Conservation (phyloP, 306 rosid species). For the Trifolium fragiferum region DNA sequence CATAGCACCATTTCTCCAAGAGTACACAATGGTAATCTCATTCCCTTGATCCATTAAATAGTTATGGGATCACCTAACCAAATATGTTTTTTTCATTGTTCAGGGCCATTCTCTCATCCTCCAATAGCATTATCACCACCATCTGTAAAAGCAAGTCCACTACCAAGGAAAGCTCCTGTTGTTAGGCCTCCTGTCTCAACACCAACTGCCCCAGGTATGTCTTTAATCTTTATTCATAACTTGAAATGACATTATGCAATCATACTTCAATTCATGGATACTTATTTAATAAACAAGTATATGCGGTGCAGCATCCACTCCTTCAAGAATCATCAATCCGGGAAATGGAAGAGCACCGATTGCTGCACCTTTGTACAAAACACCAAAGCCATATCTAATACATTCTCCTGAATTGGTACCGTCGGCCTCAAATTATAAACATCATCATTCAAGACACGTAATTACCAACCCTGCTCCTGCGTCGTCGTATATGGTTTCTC, state of each 20-base stretch:
- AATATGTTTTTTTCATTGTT: too few species aligned
- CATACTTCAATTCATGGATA: conserved; percentile 19
- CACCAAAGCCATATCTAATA: conserved; percentile 44
- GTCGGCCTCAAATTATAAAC: conserved; percentile 48
- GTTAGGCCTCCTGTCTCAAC: conserved; percentile 39
- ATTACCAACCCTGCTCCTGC: conserved; percentile 54
- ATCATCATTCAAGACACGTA: conserved; percentile 47
- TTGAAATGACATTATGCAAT: neutral
- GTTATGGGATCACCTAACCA: neutral
- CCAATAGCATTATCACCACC: conserved; percentile 39
- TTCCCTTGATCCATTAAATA: neutral
- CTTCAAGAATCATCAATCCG: conserved; percentile 47
- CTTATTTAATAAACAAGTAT: conserved; percentile 29
- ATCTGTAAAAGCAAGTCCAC: conserved; percentile 33
- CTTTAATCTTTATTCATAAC: too few species aligned
- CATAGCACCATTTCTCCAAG: neutral
- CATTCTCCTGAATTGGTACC: conserved; percentile 63
- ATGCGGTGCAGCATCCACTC: conserved; percentile 58
- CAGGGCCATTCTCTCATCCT: neutral
- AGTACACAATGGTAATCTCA: neutral
- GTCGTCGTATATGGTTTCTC: conserved; percentile 51
- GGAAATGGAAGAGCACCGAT: conserved; percentile 42
- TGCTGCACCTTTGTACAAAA: conserved; percentile 52
- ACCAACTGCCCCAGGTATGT: conserved; percentile 58
- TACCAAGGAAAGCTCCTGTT: conserved; percentile 42